Base-by-base conservation (phyloP, 2,329 filamentous ascomycete species). In the Penicillium sumatraense region DNA sequence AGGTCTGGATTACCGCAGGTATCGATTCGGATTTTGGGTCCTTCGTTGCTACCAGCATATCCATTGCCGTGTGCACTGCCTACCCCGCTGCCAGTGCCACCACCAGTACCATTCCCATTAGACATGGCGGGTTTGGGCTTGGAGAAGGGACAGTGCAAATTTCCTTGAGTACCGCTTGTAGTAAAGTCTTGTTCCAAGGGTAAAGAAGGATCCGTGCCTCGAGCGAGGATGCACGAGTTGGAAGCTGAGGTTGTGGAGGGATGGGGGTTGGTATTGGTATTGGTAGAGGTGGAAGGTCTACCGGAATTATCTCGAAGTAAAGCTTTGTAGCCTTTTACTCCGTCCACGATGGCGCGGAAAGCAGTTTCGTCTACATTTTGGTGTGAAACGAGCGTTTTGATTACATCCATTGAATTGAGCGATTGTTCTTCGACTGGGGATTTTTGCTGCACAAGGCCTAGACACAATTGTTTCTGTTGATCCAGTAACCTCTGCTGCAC, bases 171-270 rank as follows among this genome's bases (percentile, higher is more conserved):
- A 57, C 93, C 93, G 70, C 88, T 81, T 29, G 93, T 89, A 16
- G 93, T 97, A 67, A 96, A 97, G 75, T 97, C 93, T 76, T 89
- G 89, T 77, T 96, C 93, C 69, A 96, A 78, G 33, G 85, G 81
- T 47, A 84, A 86, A 50, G 86, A 86, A 71, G 84, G 80, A 58
- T 86, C 83, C 16, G 86, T 86, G 68, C 71, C 69, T 48, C 68
- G 68, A 41, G 72, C 72, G 46, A 76, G 69, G 49, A 73, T 66
- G 57, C 77, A 78, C 29, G 69, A 71, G 63, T 73, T 75, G 31
- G 41, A 36, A 23, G 38, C 8, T 72, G 67, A 64, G 71, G 68
- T 67, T 65, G 59, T 48, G 62, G 50, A 42, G 67, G 29, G 58
- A 68, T 24, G 57, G 65, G 68, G 14, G 7, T 36, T n/a, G n/a